Evolutionary conservation across 2,329 filamentous ascomycete genomes (phyloP).

Genomic region (Penicillium sp.): DNA sequence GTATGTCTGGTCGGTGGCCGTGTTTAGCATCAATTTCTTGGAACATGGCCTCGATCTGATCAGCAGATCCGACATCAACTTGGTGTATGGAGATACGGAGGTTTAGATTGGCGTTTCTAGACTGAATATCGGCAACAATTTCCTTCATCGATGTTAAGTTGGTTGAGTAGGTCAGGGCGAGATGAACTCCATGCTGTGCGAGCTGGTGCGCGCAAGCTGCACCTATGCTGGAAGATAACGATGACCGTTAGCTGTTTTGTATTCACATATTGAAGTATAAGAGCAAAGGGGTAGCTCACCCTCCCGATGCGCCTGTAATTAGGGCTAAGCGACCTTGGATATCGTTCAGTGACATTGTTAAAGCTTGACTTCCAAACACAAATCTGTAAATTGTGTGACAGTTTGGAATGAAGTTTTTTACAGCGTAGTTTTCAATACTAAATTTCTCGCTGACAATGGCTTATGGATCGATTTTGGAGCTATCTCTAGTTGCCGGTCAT

Average conservation of each 20-base stretch:
- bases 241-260: slow-evolving; percentile 1
- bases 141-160: slow-evolving; percentile 50
- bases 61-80: slow-evolving; percentile 58
- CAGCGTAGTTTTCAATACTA: neutral
- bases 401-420: no score
- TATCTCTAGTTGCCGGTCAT: neutral
- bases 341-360: slow-evolving; percentile 40
- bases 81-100: slow-evolving; percentile 56
- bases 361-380: no score
- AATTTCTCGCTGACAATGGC: neutral
- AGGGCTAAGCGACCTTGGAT: slow-evolving; percentile 58
- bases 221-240: slow-evolving; percentile 54
- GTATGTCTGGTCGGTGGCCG: slow-evolving; percentile 60
- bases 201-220: slow-evolving; percentile 60
- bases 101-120: slow-evolving; percentile 26
- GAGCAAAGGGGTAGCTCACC: slow-evolving; percentile 43
- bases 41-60: slow-evolving; percentile 58
- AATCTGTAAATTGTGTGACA: no score
- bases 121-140: slow-evolving; percentile 47
- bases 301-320: slow-evolving; percentile 63
- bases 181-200: slow-evolving; percentile 51
- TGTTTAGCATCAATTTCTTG: slow-evolving; percentile 56
- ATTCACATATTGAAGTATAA: neutral
- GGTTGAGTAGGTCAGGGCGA: slow-evolving; percentile 62
- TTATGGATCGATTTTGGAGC: neutral